Conservation (phyloP, 2,329 filamentous ascomycete genomes). For the Pseudogymnoascus sp. region DNA sequence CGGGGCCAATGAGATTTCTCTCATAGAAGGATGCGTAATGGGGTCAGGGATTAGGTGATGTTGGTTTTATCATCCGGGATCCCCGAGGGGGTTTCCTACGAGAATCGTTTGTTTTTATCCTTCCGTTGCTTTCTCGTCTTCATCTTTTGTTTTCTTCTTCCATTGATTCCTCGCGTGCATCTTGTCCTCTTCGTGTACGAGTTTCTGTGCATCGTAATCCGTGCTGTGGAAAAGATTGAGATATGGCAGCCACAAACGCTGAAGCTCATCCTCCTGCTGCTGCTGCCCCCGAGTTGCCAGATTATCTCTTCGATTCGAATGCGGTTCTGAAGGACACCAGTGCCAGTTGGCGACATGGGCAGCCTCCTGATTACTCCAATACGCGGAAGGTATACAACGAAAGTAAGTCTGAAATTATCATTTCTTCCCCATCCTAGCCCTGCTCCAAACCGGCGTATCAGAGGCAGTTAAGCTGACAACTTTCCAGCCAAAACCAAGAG, state of each 20-base stretch:
- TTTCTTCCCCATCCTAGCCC: not conserved
- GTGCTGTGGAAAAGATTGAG: not conserved
- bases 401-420: constrained; percentile 37
- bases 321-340: constrained; percentile 46
- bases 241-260: constrained; percentile 19
- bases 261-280: constrained; percentile 13
- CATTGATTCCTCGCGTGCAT: not conserved
- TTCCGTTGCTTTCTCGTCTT: not conserved
- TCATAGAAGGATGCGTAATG: not conserved
- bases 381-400: constrained; percentile 52
- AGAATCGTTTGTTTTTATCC: not conserved
- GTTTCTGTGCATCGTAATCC: not conserved
- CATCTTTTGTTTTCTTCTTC: too few relatives aligned
- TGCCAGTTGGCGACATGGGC: constrained; percentile 52
- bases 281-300: constrained; percentile 33
- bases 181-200: not conserved
- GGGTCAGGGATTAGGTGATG: not conserved
- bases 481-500: constrained; percentile 46
- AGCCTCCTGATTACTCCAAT: constrained; percentile 55
- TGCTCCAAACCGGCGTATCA: too few relatives aligned
- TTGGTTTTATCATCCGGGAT: not conserved
- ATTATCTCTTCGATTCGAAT: constrained; percentile 52
- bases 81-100: not conserved
- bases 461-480: constrained; percentile 13
- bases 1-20: not conserved